These are phyloP conservation scores for Camellia sinensis DNA, from an alignment of 148 eudicot genomes.

Conservation along the genomic window DNA sequence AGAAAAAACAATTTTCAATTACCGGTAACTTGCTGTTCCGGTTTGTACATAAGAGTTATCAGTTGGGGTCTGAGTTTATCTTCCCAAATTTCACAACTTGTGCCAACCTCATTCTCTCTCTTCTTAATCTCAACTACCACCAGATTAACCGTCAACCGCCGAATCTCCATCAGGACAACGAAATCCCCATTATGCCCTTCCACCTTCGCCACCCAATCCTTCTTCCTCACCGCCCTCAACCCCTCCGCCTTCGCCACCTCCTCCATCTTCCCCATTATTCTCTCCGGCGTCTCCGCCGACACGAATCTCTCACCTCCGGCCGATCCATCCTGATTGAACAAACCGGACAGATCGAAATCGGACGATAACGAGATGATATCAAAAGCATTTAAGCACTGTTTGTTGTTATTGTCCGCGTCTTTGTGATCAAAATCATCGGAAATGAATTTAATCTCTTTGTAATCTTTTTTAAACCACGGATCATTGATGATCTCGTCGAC, in stretches of 20 bases:
- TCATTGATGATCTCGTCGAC: conserved; percentile 49
- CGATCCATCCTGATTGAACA: conserved; percentile 30
- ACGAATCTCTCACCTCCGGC: conserved; percentile 44
- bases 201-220: conserved; percentile 33
- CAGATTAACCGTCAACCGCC: conserved; percentile 49
- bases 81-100: conserved; percentile 36
- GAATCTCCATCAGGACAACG: conserved; percentile 26
- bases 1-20: neutral
- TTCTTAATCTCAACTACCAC: conserved; percentile 48
- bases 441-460: conserved; percentile 18
- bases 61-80: conserved; percentile 42
- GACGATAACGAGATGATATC: conserved; percentile 68
- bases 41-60: conserved; percentile 28
- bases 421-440: conserved; percentile 12
- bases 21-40: conserved; percentile 25
- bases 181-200: conserved; percentile 50
- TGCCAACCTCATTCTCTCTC: conserved; percentile 33
- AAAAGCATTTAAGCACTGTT: conserved; percentile 49
- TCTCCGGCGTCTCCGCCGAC: conserved; percentile 40
- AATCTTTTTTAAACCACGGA: conserved; percentile 68
- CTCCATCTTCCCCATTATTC: conserved; percentile 44
- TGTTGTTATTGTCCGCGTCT: neutral
- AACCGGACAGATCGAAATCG: conserved; percentile 55
- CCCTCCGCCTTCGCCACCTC: conserved; percentile 41
- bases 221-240: conserved; percentile 29